Evolutionary conservation across 1,139 yeast genomes (phyloP).

Genomic region (Geotrichum bryndzae): DNA sequence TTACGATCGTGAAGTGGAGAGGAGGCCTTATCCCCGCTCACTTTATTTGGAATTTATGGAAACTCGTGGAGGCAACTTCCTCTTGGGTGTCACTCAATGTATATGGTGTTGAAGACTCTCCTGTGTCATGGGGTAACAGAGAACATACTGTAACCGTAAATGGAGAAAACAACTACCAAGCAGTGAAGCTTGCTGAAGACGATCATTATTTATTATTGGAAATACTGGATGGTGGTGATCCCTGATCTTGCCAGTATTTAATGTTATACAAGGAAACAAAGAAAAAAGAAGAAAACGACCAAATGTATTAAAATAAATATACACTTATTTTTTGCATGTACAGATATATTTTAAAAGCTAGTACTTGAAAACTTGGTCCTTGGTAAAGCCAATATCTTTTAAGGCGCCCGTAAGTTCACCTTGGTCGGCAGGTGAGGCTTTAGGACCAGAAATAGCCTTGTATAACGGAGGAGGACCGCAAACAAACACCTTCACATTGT

Average conservation of each 20-base stretch:
- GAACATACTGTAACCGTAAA: slow-evolving; percentile 24
- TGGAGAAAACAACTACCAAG: slow-evolving; percentile 28
- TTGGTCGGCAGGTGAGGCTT: slow-evolving; percentile 83
- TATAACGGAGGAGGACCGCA: slow-evolving; percentile 90
- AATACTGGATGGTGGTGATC: slow-evolving; percentile 11
- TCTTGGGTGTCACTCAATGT: slow-evolving; percentile 27
- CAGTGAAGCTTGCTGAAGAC: slow-evolving; percentile 19
- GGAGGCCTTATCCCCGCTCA: slow-evolving; percentile 23
- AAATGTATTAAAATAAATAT: background rate
- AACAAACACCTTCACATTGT: slow-evolving; percentile 64
- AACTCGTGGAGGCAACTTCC: background rate
- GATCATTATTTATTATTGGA: slow-evolving; percentile 10
- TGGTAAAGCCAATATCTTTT: slow-evolving; percentile 79
- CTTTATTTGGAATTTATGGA: slow-evolving; percentile 19
- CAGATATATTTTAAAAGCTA: background rate
- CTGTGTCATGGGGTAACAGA: slow-evolving; percentile 30
- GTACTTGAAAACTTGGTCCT: slow-evolving; percentile 81
- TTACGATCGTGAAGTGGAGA: slow-evolving; percentile 18
- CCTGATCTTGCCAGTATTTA: background rate
- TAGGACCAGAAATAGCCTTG: slow-evolving; percentile 79
- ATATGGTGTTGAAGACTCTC: slow-evolving; percentile 30
- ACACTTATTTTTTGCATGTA: background rate
- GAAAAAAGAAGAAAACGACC: background rate
- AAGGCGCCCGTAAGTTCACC: slow-evolving; percentile 89
- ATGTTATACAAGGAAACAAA: background rate